These are phyloP conservation scores for Pulveroboletus sp. DNA, from an alignment of 768 basidiomycete genomes.

Conservation along the genomic window DNA sequence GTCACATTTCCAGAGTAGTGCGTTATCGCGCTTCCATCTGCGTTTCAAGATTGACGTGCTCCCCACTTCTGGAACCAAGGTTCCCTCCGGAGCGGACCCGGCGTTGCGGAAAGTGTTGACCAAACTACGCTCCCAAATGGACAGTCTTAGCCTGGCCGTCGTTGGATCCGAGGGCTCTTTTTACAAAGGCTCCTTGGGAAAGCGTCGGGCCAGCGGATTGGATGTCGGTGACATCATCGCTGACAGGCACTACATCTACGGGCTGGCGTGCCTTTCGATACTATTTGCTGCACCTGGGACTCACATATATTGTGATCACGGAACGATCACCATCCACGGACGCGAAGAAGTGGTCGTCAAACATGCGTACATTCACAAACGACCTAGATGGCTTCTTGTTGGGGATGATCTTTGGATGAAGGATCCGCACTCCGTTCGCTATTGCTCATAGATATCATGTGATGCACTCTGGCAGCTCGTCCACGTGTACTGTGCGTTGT, in stretches of 20 bases:
- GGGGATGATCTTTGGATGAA: too few relatives aligned
- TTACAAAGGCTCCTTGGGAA: constrained; percentile 44
- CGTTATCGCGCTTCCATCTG: neutral
- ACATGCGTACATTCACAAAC: too few relatives aligned
- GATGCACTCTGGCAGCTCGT: too few relatives aligned
- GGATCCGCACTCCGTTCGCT: too few relatives aligned
- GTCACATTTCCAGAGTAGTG: neutral
- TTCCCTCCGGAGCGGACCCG: constrained; percentile 14
- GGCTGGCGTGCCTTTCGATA: constrained; percentile 51
- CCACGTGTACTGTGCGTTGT: too few relatives aligned
- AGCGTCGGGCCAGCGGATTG: constrained; percentile 42
- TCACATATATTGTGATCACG: constrained; percentile 44
- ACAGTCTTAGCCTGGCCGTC: constrained; percentile 48
- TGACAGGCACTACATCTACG: constrained; percentile 45
- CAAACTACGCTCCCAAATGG: constrained; percentile 42
- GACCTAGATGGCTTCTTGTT: too few relatives aligned
- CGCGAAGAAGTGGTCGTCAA: too few relatives aligned
- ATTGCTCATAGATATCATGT: too few relatives aligned
- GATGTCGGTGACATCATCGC: constrained; percentile 21
- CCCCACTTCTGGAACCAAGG: too few relatives aligned
- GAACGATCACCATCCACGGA: constrained; percentile 36
- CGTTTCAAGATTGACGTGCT: constrained; percentile 10
- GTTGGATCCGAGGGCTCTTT: constrained; percentile 43
- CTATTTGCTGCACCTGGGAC: constrained; percentile 48
- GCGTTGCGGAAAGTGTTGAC: constrained; percentile 24